Conservation (phyloP, 1,139 yeast species). For the Suhomyces guaymorum region DNA sequence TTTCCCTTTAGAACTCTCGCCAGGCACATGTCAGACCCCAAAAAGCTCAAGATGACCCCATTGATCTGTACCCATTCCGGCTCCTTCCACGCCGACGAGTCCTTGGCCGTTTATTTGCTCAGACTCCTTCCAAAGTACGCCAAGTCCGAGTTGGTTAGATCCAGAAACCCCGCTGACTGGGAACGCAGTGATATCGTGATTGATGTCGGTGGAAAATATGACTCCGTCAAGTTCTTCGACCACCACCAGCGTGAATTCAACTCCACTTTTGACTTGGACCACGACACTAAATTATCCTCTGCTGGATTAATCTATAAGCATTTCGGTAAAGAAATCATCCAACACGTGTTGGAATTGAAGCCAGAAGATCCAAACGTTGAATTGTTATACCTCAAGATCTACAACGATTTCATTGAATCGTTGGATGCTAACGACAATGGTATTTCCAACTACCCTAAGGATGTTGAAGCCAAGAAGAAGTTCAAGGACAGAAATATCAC, state of each 20-base stretch:
- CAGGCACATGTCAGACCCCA: constrained; percentile 14
- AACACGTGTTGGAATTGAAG: constrained; percentile 37
- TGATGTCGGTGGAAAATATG: constrained; percentile 94
- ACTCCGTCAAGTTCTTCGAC: constrained; percentile 82
- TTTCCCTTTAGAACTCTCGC: neutral
- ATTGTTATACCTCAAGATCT: constrained; percentile 68
- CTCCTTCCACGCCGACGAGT: constrained; percentile 95
- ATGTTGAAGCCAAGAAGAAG: constrained; percentile 41
- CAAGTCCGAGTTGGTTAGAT: constrained; percentile 70
- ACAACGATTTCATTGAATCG: constrained; percentile 80
- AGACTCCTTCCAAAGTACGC: constrained; percentile 68
- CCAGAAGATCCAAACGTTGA: constrained; percentile 48
- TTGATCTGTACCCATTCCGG: constrained; percentile 92
- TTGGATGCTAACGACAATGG: constrained; percentile 98
- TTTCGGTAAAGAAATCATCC: constrained; percentile 80
- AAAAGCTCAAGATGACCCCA: constrained; percentile 27
- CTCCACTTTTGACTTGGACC: constrained; percentile 38
- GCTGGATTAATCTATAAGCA: constrained; percentile 95
- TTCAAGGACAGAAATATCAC: constrained; percentile 63
- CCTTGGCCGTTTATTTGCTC: constrained; percentile 90
- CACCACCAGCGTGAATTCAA: constrained; percentile 82
- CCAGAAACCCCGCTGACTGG: constrained; percentile 81
- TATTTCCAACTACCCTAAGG: constrained; percentile 65
- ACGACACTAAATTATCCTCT: constrained; percentile 76
- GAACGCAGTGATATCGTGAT: constrained; percentile 89